Evolutionary conservation across 1,284 basidiomycete species (phyloP).

Genomic region (Malassezia arunalokei): DNA sequence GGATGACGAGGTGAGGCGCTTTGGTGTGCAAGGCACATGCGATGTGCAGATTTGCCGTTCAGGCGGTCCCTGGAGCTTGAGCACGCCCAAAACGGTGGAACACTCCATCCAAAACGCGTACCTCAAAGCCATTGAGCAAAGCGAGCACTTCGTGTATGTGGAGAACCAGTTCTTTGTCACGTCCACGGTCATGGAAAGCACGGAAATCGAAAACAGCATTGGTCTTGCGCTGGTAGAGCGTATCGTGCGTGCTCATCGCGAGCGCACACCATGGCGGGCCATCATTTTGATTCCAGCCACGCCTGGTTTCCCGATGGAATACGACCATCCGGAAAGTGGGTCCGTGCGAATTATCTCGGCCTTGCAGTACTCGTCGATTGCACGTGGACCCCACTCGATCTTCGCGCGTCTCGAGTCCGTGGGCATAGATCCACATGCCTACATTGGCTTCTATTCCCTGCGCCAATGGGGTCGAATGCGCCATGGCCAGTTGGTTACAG

Average conservation of each 20-base stretch:
- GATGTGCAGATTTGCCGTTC: slow-evolving; percentile 94
- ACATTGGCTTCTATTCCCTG: slow-evolving; percentile 81
- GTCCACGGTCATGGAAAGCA: slow-evolving; percentile 76
- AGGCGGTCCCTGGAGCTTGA: slow-evolving; percentile 89
- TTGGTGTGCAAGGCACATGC: slow-evolving; percentile 85
- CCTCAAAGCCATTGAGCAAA: slow-evolving; percentile 77
- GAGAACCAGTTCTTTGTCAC: slow-evolving; percentile 99
- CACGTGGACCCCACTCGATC: slow-evolving; percentile 80
- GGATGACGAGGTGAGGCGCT: slow-evolving; percentile 62
- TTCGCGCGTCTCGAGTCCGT: slow-evolving; percentile 74
- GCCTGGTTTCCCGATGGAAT: slow-evolving; percentile 84
- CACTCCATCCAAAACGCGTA: slow-evolving; percentile 92
- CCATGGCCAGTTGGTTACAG: slow-evolving; percentile 72
- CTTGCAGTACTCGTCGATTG: slow-evolving; percentile 65
- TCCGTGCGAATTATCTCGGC: slow-evolving; percentile 54
- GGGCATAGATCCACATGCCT: slow-evolving; percentile 73
- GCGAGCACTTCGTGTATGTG: slow-evolving; percentile 58
- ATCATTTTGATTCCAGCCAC: slow-evolving; percentile 84
- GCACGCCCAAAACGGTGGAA: slow-evolving; percentile 72
- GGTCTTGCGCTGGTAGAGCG: slow-evolving; percentile 86
- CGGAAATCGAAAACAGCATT: slow-evolving; percentile 80
- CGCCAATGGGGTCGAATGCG: slow-evolving; percentile 87
- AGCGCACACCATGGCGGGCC: slow-evolving; percentile 74
- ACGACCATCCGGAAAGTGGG: slow-evolving; percentile 83
- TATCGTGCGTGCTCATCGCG: slow-evolving; percentile 75